Conservation (phyloP, 208 protist genomes). For the Balamuthia mandrillaris region DNA sequence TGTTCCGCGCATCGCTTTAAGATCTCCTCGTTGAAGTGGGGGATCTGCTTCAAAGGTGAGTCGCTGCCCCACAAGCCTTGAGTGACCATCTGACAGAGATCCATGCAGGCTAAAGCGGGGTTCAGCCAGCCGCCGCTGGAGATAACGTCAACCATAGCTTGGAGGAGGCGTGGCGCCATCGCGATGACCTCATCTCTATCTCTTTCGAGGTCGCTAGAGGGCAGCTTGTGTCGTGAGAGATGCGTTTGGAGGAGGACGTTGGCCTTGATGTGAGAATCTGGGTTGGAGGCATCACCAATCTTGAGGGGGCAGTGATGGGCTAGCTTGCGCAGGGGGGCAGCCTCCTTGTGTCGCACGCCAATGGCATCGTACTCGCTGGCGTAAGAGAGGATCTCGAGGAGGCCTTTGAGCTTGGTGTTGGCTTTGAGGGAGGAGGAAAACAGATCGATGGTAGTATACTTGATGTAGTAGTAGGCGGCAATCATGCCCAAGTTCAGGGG, state of each 20-base stretch:
- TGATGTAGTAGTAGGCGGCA: slow-evolving; percentile 79
- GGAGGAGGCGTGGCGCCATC: slow-evolving; percentile 40
- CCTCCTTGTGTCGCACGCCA: slow-evolving; percentile 74
- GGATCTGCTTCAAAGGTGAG: slow-evolving; percentile 77
- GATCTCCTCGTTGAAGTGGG: slow-evolving; percentile 68
- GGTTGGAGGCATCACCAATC: slow-evolving; percentile 56
- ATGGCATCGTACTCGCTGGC: slow-evolving; percentile 75
- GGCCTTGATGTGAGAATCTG: slow-evolving; percentile 75
- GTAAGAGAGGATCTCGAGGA: slow-evolving; percentile 78
- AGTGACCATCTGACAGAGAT: slow-evolving; percentile 84
- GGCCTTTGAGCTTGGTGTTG: slow-evolving; percentile 74
- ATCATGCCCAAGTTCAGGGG: slow-evolving; percentile 83
- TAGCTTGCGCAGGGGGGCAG: slow-evolving; percentile 64
- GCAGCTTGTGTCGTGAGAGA: slow-evolving; percentile 58
- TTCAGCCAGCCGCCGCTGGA: slow-evolving; percentile 72
- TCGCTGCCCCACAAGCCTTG: slow-evolving; percentile 82
- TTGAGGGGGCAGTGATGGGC: slow-evolving; percentile 70
- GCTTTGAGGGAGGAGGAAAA: slow-evolving; percentile 70
- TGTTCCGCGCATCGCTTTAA: slow-evolving; percentile 40
- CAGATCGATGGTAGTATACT: slow-evolving; percentile 83
- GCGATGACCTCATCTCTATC: slow-evolving; percentile 44
- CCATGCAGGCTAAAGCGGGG: slow-evolving; percentile 82
- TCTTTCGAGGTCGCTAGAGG: slow-evolving; percentile 51
- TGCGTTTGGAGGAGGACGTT: slow-evolving; percentile 80
- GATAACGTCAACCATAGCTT: slow-evolving; percentile 86